phyloP scores from a whole-genome alignment of 495 filamentous ascomycete genomes.

The Penicillium subrubescens region DNA sequence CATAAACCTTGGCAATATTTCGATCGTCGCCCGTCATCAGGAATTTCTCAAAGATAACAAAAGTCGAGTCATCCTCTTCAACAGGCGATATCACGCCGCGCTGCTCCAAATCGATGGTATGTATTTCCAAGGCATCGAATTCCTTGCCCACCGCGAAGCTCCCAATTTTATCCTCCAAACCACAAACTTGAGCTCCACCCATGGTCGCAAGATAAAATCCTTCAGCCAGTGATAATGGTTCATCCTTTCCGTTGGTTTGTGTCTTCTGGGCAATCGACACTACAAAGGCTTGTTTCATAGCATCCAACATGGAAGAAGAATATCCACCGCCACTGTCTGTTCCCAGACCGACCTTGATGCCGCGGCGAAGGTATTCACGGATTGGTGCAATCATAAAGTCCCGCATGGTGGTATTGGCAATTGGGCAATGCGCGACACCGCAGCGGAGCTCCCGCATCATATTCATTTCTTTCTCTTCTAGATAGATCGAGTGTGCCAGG shows the following conservation, averaged over 20 bases:
- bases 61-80: constrained; percentile 51
- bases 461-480: constrained; percentile 55
- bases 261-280: constrained; percentile 58
- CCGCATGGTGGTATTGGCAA: constrained; percentile 64
- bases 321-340: constrained; percentile 70
- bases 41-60: constrained; percentile 62
- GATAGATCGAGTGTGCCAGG: constrained; percentile 65
- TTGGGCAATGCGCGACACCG: constrained; percentile 65
- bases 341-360: constrained; percentile 66
- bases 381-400: constrained; percentile 64
- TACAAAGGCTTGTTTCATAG: constrained; percentile 62
- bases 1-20: constrained; percentile 60
- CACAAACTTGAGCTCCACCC: constrained; percentile 63
- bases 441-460: constrained; percentile 50
- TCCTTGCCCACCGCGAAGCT: constrained; percentile 62
- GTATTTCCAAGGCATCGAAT: constrained; percentile 65
- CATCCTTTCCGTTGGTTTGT: constrained; percentile 48
- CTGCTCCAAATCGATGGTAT: constrained; percentile 30
- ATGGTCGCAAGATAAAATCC: constrained; percentile 64
- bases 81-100: constrained; percentile 53
- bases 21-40: constrained; percentile 68
- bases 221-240: constrained; percentile 52
- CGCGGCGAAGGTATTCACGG: constrained; percentile 55
- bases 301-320: constrained; percentile 59
- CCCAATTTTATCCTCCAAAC: constrained; percentile 57